phyloP scores from a whole-genome alignment of 768 basidiomycete species.

The Macrolepiota albuminosa region DNA sequence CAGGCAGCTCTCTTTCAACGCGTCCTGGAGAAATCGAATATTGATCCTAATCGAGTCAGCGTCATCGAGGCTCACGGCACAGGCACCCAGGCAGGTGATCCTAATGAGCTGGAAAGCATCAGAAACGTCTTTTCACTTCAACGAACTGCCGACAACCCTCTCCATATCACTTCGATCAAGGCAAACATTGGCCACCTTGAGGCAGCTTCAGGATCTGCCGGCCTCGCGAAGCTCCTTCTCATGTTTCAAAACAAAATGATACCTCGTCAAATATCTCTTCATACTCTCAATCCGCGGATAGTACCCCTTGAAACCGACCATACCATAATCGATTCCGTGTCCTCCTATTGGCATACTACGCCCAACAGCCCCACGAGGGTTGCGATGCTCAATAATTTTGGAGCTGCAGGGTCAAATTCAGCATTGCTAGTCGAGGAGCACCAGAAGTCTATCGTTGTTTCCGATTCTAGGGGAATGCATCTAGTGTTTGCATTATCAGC shows the following conservation, averaged over 20 bases:
- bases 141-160: conserved; percentile 40
- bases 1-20: conserved; percentile 52
- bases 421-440: conserved; percentile 58
- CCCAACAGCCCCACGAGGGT: conserved; percentile 33
- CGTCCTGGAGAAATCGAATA: conserved; percentile 39
- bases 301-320: conserved; percentile 40
- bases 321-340: conserved; percentile 39
- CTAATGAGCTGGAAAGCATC: conserved; percentile 59
- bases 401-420: conserved; percentile 68
- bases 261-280: conserved; percentile 56
- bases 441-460: neutral
- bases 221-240: conserved; percentile 65
- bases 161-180: conserved; percentile 67
- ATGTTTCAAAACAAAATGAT: conserved; percentile 58
- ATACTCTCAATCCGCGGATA: conserved; percentile 54
- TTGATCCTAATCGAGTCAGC: conserved; percentile 44
- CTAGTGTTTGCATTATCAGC: conserved; percentile 62
- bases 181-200: conserved; percentile 74
- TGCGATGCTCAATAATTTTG: conserved; percentile 71
- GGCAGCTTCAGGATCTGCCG: conserved; percentile 69
- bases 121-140: conserved; percentile 44
- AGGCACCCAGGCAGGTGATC: conserved; percentile 69
- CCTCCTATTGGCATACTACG: conserved; percentile 38
- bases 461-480: conserved; percentile 9
- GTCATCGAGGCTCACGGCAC: conserved; percentile 76